Evolutionary conservation across 2,329 filamentous ascomycete genomes (phyloP), one percentile per base, ranked within the genome.

Genomic region (Ophiostoma montium): DNA sequence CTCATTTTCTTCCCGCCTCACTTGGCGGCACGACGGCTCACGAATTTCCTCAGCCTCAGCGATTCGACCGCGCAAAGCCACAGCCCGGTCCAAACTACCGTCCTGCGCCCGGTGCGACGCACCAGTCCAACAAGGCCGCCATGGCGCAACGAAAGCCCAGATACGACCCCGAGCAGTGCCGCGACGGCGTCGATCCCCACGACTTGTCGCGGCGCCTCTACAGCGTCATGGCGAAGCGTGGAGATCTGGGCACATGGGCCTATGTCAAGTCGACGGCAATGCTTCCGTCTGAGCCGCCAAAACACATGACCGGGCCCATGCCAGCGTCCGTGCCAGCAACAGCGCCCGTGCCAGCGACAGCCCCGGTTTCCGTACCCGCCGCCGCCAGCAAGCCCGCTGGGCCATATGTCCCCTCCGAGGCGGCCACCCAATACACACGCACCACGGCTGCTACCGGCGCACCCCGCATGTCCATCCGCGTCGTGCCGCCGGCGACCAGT

Each of bases 121-220:
- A 4, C 23, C 8, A 4, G 23, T 4, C 23, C 41, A 49, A 45
- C 32, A 33, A 11, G 32, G 5, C 10, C 32, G 5, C 10, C 32
- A 15, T 33, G 32, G 11, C 32, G 33, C 39, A 33, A 21, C 39
- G 21, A 2, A 13, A 30, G 1, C 21, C 38, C 31, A 50, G 43
- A 19, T 31, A 19, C n/a, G 11, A 41, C 10, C 8, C 19, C 16
- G 33, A 32, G 13, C 23, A 31, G 46, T 42, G 47, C 50, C 42
- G 30, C 12, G 27, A 35, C 11, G 47, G 47, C 16, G 65, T 80
- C 42, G 75, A 80, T 52, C 66, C 77, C 0, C 67, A 72, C 27
- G 76, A 81, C 49, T 61, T 81, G 27, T 67, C 69, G 11, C 67
- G 70, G 31, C 70, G 75, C 16, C 65, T 81, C 21, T 65, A 67